A percentile compares a stretch with the other conserved stretches of the same genome.
Evolutionary conservation across 768 basidiomycete genomes (phyloP).

Genomic region (Boletellus emodensis): DNA sequence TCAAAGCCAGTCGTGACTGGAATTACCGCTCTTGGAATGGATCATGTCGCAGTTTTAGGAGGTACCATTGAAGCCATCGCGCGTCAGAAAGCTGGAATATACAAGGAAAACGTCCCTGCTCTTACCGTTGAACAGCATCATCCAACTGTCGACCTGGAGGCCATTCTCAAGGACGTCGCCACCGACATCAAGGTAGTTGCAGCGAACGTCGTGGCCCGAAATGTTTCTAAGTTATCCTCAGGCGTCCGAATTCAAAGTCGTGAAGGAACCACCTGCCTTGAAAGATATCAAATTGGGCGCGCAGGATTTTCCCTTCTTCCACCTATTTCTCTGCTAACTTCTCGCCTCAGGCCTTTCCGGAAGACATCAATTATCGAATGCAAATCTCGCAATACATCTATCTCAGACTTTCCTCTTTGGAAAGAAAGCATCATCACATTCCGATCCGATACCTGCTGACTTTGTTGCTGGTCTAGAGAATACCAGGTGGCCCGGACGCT

Average conservation of each 20-base stretch:
- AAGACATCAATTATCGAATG: constrained; percentile 82
- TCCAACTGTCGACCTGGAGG: constrained; percentile 67
- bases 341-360: constrained; percentile 70
- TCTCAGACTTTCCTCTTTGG: constrained; percentile 57
- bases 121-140: constrained; percentile 74
- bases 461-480: constrained; percentile 62
- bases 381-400: constrained; percentile 76
- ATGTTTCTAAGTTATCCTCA: constrained; percentile 21
- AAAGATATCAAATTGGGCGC: constrained; percentile 59
- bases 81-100: constrained; percentile 95
- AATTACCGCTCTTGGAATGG: constrained; percentile 85
- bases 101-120: constrained; percentile 89
- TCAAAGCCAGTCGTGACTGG: constrained; percentile 89
- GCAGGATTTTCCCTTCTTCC: constrained; percentile 5
- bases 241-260: constrained; percentile 67
- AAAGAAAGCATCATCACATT: constrained; percentile 16
- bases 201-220: neutral
- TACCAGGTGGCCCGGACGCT: constrained; percentile 91
- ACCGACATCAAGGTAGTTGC: constrained; percentile 55
- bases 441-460: constrained; percentile 40
- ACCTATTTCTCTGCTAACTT: constrained; percentile 1
- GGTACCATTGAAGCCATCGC: constrained; percentile 88
- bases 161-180: constrained; percentile 65
- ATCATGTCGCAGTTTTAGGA: constrained; percentile 85
- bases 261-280: constrained; percentile 50